These are phyloP conservation scores for Myxozyma melibiosi DNA, from an alignment of 805 yeast species.

Conservation along the genomic window DNA sequence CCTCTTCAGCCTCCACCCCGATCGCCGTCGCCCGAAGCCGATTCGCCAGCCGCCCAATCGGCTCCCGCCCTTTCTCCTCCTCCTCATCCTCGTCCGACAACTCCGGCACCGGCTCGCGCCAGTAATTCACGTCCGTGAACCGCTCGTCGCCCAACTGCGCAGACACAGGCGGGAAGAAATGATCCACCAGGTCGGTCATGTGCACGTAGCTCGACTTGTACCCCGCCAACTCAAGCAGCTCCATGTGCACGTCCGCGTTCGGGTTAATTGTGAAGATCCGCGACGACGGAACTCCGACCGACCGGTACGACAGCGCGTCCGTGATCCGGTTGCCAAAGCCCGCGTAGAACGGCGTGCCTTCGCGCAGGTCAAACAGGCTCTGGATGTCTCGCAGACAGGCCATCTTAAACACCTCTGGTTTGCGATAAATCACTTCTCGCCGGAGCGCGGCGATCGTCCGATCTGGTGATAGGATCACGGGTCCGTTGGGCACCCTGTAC, in stretches of 20 bases:
- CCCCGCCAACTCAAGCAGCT: conserved; percentile 89
- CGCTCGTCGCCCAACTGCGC: conserved; percentile 51
- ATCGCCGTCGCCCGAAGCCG: conserved; percentile 4
- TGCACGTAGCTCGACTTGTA: conserved; percentile 83
- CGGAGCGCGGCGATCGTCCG: conserved; percentile 92
- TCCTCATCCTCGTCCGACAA: conserved; percentile 41
- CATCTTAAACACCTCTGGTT: conserved; percentile 98
- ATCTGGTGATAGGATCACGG: conserved; percentile 93
- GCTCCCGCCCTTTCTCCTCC: conserved; percentile 28
- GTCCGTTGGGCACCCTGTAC: conserved; percentile 76
- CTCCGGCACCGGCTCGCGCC: conserved; percentile 81
- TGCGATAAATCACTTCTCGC: conserved; percentile 88
- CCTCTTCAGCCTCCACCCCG: conserved; percentile 40
- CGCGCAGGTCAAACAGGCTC: conserved; percentile 57
- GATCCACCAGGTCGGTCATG: conserved; percentile 93
- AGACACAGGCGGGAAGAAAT: conserved; percentile 86
- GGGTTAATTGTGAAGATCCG: conserved; percentile 95
- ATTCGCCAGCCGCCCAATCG: not conserved
- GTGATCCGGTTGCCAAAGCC: conserved; percentile 97
- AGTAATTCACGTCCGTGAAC: conserved; percentile 84
- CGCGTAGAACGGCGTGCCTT: conserved; percentile 69
- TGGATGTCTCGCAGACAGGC: conserved; percentile 89
- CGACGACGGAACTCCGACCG: conserved; percentile 91
- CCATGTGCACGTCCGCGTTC: conserved; percentile 97
- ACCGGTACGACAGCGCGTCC: conserved; percentile 91